phyloP scores from a whole-genome alignment of 192 early-diverging fungal genomes.

The Backusella liffmaniae region DNA sequence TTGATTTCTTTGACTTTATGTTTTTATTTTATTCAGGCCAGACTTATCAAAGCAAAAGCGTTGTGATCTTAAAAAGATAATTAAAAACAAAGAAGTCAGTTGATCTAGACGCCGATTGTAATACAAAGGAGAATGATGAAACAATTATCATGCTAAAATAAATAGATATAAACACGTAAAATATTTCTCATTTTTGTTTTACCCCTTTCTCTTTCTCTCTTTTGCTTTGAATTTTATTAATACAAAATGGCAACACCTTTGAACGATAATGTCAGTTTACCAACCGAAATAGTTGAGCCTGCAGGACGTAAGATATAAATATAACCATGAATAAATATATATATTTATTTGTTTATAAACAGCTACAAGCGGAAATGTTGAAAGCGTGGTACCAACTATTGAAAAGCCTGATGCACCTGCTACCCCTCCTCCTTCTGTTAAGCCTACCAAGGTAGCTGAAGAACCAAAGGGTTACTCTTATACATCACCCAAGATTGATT shows the following conservation, averaged over 20 bases:
- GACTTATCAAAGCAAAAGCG: not conserved
- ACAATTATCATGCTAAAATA: slow-evolving; percentile 6
- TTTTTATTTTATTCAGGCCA: not conserved
- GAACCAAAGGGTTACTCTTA: not conserved
- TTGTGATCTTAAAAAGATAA: slow-evolving; percentile 6
- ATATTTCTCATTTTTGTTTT: not conserved
- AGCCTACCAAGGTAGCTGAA: not conserved
- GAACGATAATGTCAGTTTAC: not conserved
- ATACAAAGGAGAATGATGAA: slow-evolving; percentile 4
- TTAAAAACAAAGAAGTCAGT: slow-evolving; percentile 11
- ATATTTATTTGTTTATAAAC: not conserved
- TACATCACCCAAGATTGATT: slow-evolving; percentile 16
- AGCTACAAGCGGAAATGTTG: not conserved
- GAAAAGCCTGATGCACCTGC: not conserved
- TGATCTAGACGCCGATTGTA: slow-evolving; percentile 1
- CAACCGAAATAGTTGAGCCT: not conserved
- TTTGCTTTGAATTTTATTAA: not conserved
- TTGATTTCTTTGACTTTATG: not conserved
- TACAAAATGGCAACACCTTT: not conserved
- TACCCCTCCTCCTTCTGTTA: slow-evolving; percentile 10
- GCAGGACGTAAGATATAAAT: not conserved
- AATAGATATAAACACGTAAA: slow-evolving; percentile 14
- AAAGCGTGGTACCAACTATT: not conserved
- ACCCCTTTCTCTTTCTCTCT: not conserved
- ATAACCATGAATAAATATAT: not conserved